Conservation (phyloP, 2,329 filamentous ascomycete genomes). For the Sporothrix brasiliensis region DNA sequence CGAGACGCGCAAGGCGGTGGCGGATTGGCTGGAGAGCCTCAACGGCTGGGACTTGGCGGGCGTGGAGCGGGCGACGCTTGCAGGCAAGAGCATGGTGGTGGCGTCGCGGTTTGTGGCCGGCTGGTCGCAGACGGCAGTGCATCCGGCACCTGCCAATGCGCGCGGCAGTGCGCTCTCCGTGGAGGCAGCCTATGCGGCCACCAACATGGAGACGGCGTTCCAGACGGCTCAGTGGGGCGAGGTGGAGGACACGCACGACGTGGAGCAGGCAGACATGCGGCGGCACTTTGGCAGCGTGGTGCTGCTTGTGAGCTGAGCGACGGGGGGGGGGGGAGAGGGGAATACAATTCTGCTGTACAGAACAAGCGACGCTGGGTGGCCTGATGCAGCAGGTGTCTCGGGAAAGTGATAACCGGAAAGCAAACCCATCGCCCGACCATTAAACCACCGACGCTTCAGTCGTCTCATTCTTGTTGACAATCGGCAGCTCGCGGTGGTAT, state of each 20-base stretch:
- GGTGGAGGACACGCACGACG: slow-evolving; percentile 97
- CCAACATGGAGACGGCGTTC: slow-evolving; percentile 84
- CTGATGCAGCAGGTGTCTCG: not conserved
- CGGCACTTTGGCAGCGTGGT: slow-evolving; percentile 87
- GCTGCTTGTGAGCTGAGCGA: slow-evolving; percentile 54
- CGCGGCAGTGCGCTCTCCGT: slow-evolving; percentile 65
- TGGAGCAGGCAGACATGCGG: slow-evolving; percentile 85
- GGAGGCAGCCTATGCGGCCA: slow-evolving; percentile 76
- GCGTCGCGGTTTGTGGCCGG: slow-evolving; percentile 77
- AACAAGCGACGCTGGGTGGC: not conserved
- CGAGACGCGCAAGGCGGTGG: slow-evolving; percentile 74
- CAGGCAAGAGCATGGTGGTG: slow-evolving; percentile 82
- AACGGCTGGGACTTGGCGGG: slow-evolving; percentile 81
- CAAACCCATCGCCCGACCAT: not conserved
- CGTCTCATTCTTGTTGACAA: no score
- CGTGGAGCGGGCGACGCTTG: slow-evolving; percentile 79
- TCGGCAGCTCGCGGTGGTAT: no score
- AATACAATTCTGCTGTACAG: not conserved
- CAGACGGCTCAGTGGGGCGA: slow-evolving; percentile 92
- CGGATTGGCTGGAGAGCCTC: slow-evolving; percentile 74
- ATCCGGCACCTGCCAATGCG: slow-evolving; percentile 44
- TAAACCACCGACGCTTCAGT: no score
- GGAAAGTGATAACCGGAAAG: not conserved
- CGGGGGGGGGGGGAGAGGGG: no score
- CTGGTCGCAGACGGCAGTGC: slow-evolving; percentile 74